These are phyloP conservation scores for Hanseniaspora singularis DNA, from an alignment of 805 yeast species.

Conservation along the genomic window DNA sequence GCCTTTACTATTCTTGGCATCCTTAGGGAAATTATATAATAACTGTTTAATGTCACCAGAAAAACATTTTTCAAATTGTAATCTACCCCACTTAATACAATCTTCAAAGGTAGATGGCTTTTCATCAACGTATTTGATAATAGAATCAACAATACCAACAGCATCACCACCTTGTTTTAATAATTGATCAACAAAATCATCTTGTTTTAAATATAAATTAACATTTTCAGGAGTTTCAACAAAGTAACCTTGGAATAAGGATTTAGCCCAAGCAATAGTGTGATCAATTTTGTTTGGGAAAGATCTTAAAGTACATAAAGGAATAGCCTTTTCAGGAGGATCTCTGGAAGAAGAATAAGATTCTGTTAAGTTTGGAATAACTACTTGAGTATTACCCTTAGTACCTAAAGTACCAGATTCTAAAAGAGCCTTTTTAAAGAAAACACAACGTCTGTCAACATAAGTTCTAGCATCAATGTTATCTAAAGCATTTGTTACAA, in stretches of 20 bases:
- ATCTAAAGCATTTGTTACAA: conserved; percentile 93
- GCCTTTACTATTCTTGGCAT: conserved; percentile 80
- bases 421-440: conserved; percentile 76
- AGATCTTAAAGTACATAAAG: conserved; percentile 90
- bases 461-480: conserved; percentile 96
- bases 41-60: conserved; percentile 80
- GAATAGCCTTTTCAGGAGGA: conserved; percentile 97
- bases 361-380: conserved; percentile 87
- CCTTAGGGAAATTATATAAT: conserved; percentile 87
- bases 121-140: conserved; percentile 57
- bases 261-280: conserved; percentile 98
- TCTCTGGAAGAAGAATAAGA: conserved; percentile 93
- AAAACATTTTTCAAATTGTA: conserved; percentile 75
- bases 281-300: conserved; percentile 98
- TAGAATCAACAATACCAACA: conserved; percentile 72
- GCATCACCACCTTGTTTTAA: conserved; percentile 88
- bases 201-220: conserved; percentile 78
- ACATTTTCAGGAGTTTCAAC: conserved; percentile 87
- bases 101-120: conserved; percentile 88
- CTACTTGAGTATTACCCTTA: conserved; percentile 95
- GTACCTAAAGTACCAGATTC: conserved; percentile 98
- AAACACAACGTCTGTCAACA: conserved; percentile 93
- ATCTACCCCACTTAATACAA: conserved; percentile 89
- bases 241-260: conserved; percentile 83
- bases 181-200: conserved; percentile 82